Percentiles rank a stretch among this genome's conserved stretches.
These are phyloP conservation scores for Symbiodinium natans DNA, from an alignment of 73 alveolate genomes.

Conservation along the genomic window DNA sequence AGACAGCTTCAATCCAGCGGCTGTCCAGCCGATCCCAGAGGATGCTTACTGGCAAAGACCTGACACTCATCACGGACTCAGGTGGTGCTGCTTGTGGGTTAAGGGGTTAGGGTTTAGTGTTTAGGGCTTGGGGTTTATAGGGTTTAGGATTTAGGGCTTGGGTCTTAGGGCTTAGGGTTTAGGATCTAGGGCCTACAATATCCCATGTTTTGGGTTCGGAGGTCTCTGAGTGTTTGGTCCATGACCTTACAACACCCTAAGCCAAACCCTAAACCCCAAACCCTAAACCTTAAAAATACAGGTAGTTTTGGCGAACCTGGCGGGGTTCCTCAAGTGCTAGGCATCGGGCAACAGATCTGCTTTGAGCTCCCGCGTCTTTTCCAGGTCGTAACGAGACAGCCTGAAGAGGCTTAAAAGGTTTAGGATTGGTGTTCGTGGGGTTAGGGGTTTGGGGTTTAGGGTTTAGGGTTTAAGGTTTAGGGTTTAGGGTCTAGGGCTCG, in stretches of 20 bases:
- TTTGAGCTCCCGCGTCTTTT: conserved; percentile 33
- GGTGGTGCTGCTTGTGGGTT: neutral
- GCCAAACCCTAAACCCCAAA: too few species aligned
- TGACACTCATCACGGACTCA: neutral
- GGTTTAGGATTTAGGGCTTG: too few species aligned
- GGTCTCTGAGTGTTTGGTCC: too few species aligned
- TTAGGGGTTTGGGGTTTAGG: neutral
- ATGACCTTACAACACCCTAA: too few species aligned
- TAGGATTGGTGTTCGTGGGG: too few species aligned
- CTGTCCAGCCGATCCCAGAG: conserved; percentile 67
- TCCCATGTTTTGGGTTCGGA: neutral
- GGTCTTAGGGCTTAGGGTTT: too few species aligned
- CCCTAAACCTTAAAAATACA: too few species aligned
- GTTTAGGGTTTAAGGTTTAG: neutral
- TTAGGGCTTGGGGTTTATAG: neutral
- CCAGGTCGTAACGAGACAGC: conserved; percentile 69
- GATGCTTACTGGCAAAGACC: conserved; percentile 77
- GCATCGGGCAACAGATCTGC: conserved; percentile 27
- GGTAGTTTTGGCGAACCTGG: too few species aligned
- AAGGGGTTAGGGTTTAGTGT: neutral
- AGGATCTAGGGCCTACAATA: too few species aligned
- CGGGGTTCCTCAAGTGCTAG: neutral
- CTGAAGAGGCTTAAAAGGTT: too few species aligned
- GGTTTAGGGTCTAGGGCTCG: neutral
- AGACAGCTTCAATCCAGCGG: conserved; percentile 55